Percentiles rank a stretch among this genome's conserved stretches.
These are phyloP conservation scores for Populus alba DNA, from an alignment of 345 rosid genomes.

Conservation along the genomic window DNA sequence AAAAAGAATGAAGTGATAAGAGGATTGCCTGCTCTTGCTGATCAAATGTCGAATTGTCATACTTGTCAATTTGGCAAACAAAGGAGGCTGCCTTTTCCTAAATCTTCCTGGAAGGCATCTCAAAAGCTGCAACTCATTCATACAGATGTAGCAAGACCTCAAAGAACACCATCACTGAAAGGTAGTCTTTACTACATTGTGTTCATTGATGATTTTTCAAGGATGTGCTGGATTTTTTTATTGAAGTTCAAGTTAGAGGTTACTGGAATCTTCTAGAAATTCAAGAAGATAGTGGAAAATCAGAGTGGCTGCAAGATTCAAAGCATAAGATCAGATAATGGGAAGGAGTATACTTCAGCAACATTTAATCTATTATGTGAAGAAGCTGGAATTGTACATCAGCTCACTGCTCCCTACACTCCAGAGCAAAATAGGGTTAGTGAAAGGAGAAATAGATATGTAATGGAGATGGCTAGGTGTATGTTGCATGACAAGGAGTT, in stretches of 20 bases:
- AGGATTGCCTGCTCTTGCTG: background rate
- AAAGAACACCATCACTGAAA: background rate
- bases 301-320: constrained; percentile 8
- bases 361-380: background rate
- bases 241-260: too few species aligned
- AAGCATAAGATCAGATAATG: background rate
- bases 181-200: background rate
- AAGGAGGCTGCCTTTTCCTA: background rate
- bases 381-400: constrained; percentile 8
- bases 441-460: background rate
- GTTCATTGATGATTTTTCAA: constrained; percentile 6
- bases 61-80: constrained; percentile 8
- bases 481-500: background rate
- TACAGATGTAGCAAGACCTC: background rate
- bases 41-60: background rate
- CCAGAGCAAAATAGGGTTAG: background rate
- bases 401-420: constrained; percentile 9
- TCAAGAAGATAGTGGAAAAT: constrained; percentile 3
- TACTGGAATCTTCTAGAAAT: background rate
- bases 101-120: background rate
- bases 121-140: constrained; percentile 7
- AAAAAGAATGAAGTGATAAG: background rate
- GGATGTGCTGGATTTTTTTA: background rate
- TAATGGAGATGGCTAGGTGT: constrained; percentile 1
- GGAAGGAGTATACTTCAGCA: background rate